phyloP scores from a whole-genome alignment of 2,329 filamentous ascomycete genomes.

The Trichoderma aggressivum region DNA sequence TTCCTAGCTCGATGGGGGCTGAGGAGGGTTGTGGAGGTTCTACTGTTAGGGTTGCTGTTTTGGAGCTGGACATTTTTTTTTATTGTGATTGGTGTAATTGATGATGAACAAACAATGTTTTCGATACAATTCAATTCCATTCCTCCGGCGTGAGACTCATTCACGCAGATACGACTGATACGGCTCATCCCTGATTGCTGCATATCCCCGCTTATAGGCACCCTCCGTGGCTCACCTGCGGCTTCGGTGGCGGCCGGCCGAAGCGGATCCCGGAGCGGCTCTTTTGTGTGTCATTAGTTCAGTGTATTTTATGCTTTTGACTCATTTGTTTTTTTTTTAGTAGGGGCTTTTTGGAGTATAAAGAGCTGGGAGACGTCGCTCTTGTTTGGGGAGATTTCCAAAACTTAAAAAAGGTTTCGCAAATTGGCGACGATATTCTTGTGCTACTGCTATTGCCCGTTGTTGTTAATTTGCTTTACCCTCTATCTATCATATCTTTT shows the following conservation, averaged over 20 bases:
- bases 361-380: not conserved
- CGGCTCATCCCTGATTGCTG: not conserved
- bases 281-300: slow-evolving; percentile 3
- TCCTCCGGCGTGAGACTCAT: not conserved
- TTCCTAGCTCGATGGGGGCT: not conserved
- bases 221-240: not conserved
- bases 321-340: not conserved
- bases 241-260: slow-evolving; percentile 11
- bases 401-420: not conserved
- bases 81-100: not conserved
- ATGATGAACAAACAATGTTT: not conserved
- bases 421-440: not conserved
- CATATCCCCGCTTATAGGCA: slow-evolving; percentile 15
- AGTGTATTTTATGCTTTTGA: not conserved
- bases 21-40: not conserved
- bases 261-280: slow-evolving; percentile 5
- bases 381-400: not conserved
- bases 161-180: not conserved
- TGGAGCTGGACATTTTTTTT: not conserved
- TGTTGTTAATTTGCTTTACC: not conserved
- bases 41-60: not conserved
- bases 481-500: accelerated
- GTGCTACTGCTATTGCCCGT: not conserved
- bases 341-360: not conserved
- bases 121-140: not conserved